Conservation (phyloP, 371 early-diverging fungal genomes). For the Catenaria anguillulae region DNA sequence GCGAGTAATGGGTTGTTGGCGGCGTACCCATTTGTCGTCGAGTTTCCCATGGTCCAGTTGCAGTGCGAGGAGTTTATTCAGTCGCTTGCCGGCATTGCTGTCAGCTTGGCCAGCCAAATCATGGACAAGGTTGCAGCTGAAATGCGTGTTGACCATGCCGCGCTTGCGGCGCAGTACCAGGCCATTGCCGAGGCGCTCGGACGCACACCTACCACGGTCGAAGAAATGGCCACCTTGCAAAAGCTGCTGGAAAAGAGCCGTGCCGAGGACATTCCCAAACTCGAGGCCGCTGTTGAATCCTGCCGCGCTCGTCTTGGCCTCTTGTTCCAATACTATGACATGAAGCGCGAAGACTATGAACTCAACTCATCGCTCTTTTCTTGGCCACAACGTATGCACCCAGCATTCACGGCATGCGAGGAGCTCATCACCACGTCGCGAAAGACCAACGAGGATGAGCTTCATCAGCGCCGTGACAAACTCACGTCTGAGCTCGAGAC, state of each 20-base stretch:
- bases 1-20: constrained; percentile 21
- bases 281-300: neutral
- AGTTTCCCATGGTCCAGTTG: constrained; percentile 30
- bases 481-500: constrained; percentile 27
- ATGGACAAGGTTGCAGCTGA: constrained; percentile 21
- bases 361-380: constrained; percentile 27
- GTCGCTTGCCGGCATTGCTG: constrained; percentile 25
- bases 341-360: constrained; percentile 32
- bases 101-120: constrained; percentile 19
- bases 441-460: constrained; percentile 30
- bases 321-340: constrained; percentile 29
- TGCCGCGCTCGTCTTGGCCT: constrained; percentile 20
- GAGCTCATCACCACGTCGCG: constrained; percentile 22
- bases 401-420: constrained; percentile 28
- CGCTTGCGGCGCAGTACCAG: constrained; percentile 10
- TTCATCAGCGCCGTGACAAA: constrained; percentile 27
- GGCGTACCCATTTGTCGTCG: constrained; percentile 29
- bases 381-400: constrained; percentile 31
- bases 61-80: constrained; percentile 29
- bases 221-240: constrained; percentile 34
- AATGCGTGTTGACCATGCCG: constrained; percentile 14
- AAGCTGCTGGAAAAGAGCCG: constrained; percentile 23
- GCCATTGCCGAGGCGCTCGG: constrained; percentile 21
- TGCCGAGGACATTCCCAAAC: neutral
- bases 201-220: constrained; percentile 26